A percentile compares a stretch with the other conserved stretches of the same genome.
These are phyloP conservation scores for Chamaenerion angustifolium DNA, from an alignment of 345 rosid species.

Conservation along the genomic window DNA sequence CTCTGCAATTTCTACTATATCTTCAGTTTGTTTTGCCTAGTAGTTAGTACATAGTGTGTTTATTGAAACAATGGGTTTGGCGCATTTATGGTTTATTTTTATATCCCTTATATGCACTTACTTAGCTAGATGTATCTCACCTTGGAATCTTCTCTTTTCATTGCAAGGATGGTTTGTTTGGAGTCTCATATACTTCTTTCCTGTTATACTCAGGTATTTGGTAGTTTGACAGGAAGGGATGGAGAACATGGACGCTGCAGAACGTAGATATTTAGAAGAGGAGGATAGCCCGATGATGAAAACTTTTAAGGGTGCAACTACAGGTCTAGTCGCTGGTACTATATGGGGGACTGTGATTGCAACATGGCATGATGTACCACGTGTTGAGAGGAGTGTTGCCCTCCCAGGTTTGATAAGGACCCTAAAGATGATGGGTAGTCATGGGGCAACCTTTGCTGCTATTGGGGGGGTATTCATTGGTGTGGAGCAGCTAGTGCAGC, in stretches of 20 bases:
- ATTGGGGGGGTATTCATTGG: slow-evolving; percentile 97
- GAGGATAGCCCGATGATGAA: slow-evolving; percentile 60
- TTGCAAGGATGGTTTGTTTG: too few species aligned
- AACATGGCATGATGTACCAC: slow-evolving; percentile 90
- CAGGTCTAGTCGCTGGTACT: slow-evolving; percentile 69
- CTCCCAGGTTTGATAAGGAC: slow-evolving; percentile 89
- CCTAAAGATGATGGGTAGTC: slow-evolving; percentile 83
- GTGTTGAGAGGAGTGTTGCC: slow-evolving; percentile 90
- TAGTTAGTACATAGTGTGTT: too few species aligned
- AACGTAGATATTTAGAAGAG: slow-evolving; percentile 76
- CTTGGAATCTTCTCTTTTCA: too few species aligned
- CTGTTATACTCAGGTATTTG: too few species aligned
- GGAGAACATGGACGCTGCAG: slow-evolving; percentile 56
- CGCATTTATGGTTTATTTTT: too few species aligned
- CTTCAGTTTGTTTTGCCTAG: too few species aligned
- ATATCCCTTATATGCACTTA: too few species aligned
- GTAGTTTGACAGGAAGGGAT: too few species aligned
- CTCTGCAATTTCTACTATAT: too few species aligned
- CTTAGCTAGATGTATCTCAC: too few species aligned
- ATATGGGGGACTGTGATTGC: slow-evolving; percentile 82
- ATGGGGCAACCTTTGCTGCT: slow-evolving; percentile 87
- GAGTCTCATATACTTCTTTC: too few species aligned
- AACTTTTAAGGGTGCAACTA: slow-evolving; percentile 73
- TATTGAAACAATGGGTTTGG: too few species aligned
- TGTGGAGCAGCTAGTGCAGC: slow-evolving; percentile 78